Percentiles rank a stretch among this genome's conserved stretches.
These are phyloP conservation scores for Cercospora sojina DNA, from an alignment of 2,329 filamentous ascomycete species.

Conservation along the genomic window DNA sequence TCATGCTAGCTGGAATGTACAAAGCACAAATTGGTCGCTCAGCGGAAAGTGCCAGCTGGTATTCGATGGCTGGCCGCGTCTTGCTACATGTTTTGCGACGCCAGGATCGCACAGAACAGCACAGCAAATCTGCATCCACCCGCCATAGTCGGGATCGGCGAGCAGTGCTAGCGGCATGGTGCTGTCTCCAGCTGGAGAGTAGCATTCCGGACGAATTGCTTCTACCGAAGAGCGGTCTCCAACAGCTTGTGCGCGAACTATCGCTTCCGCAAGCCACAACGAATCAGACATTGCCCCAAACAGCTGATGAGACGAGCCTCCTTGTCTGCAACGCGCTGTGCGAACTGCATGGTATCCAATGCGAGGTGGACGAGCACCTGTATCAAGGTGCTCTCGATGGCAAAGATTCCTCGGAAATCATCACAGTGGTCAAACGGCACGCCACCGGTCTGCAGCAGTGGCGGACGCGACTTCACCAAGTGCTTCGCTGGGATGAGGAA, in stretches of 20 bases:
- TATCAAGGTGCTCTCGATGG: background rate
- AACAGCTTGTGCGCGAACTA: background rate
- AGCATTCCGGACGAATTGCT: background rate
- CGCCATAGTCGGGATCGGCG: background rate
- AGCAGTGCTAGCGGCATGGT: background rate
- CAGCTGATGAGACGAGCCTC: background rate
- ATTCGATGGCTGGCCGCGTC: constrained; percentile 57
- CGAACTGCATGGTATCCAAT: background rate
- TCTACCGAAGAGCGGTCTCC: background rate
- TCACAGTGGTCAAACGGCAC: constrained; percentile 26
- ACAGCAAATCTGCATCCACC: background rate
- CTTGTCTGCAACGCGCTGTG: background rate
- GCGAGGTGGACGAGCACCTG: background rate
- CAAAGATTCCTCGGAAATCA: background rate
- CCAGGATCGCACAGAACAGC: background rate
- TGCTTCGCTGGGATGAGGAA: constrained; percentile 61
- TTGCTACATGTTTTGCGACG: constrained; percentile 59
- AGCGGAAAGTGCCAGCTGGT: constrained; percentile 74
- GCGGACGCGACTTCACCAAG: constrained; percentile 48
- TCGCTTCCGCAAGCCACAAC: background rate
- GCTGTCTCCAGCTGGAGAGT: background rate
- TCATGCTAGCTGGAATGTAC: constrained; percentile 79
- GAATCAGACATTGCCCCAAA: background rate
- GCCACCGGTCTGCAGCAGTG: constrained; percentile 47
- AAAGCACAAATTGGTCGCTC: constrained; percentile 81